Percentiles rank a stretch among this genome's conserved stretches.
Conservation (phyloP, 192 early-diverging fungal species). For the Geosiphon pyriformis region DNA sequence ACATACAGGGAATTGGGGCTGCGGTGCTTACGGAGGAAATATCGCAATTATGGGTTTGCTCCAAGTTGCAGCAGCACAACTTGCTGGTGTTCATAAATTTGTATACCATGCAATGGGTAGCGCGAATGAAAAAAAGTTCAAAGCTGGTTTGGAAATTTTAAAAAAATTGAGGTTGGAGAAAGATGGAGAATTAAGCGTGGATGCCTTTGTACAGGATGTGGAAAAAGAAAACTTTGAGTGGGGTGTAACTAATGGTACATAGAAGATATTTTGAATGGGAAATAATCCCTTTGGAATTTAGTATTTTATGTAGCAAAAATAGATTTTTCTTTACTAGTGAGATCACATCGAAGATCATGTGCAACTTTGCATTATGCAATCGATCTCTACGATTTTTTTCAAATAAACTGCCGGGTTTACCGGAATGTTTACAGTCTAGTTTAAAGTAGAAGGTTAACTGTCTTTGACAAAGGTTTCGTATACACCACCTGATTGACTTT, state of each 20-base stretch:
- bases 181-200: not conserved
- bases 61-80: conserved; percentile 17
- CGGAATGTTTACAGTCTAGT: too few species aligned
- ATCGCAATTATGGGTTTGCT: conserved; percentile 20
- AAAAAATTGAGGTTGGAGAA: not conserved
- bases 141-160: conserved; percentile 3
- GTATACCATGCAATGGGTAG: conserved; percentile 16
- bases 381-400: too few species aligned
- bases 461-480: too few species aligned
- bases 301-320: too few species aligned
- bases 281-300: too few species aligned
- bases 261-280: too few species aligned
- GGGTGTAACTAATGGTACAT: conserved; percentile 21
- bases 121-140: not conserved
- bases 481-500: too few species aligned
- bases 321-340: too few species aligned
- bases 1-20: conserved; percentile 28
- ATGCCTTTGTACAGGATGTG: not conserved
- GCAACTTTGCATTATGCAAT: too few species aligned
- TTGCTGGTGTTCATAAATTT: conserved; percentile 20
- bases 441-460: too few species aligned
- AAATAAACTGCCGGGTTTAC: too few species aligned
- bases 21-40: conserved; percentile 26
- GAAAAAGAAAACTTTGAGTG: conserved; percentile 7
- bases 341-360: too few species aligned